These are phyloP conservation scores for Eimeria falciformis DNA, from an alignment of 169 alveolate species.

Conservation along the genomic window DNA sequence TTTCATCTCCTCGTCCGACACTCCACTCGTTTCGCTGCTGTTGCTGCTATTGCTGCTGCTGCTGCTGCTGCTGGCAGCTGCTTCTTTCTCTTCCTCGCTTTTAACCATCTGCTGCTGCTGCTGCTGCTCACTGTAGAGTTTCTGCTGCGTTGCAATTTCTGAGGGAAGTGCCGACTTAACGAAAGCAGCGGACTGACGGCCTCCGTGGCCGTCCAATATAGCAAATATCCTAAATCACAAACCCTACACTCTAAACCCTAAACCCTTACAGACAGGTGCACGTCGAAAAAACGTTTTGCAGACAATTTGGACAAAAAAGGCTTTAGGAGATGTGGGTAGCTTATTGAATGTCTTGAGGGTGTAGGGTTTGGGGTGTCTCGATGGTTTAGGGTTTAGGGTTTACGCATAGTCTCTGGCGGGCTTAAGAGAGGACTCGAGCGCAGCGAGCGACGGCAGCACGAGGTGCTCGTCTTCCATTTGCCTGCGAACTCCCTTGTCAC, in stretches of 20 bases:
- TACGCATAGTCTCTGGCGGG: slow-evolving; percentile 81
- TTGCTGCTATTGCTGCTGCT: neutral
- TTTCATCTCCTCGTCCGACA: neutral
- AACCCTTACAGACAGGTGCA: neutral
- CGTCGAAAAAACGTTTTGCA: too few species aligned
- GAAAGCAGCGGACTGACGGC: slow-evolving; percentile 82
- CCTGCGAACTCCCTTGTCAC: slow-evolving; percentile 86
- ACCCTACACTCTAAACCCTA: neutral
- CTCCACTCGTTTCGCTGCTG: neutral
- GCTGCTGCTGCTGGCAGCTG: slow-evolving; percentile 30
- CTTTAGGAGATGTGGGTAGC: too few species aligned
- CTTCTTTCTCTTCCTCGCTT: slow-evolving; percentile 52
- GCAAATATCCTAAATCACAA: slow-evolving; percentile 79
- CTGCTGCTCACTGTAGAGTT: slow-evolving; percentile 40
- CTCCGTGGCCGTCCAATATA: slow-evolving; percentile 87
- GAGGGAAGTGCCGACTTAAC: slow-evolving; percentile 77
- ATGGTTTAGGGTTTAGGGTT: slow-evolving; percentile 49
- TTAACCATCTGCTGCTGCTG: neutral
- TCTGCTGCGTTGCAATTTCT: slow-evolving; percentile 82
- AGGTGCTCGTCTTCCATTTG: slow-evolving; percentile 87
- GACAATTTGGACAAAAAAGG: too few species aligned
- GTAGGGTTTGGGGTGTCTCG: neutral
- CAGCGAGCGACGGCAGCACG: slow-evolving; percentile 79
- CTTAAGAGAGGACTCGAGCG: slow-evolving; percentile 79
- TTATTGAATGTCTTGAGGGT: too few species aligned